Base-by-base conservation (phyloP, 208 protist genomes). In the Acanthamoeba lenticulata region DNA sequence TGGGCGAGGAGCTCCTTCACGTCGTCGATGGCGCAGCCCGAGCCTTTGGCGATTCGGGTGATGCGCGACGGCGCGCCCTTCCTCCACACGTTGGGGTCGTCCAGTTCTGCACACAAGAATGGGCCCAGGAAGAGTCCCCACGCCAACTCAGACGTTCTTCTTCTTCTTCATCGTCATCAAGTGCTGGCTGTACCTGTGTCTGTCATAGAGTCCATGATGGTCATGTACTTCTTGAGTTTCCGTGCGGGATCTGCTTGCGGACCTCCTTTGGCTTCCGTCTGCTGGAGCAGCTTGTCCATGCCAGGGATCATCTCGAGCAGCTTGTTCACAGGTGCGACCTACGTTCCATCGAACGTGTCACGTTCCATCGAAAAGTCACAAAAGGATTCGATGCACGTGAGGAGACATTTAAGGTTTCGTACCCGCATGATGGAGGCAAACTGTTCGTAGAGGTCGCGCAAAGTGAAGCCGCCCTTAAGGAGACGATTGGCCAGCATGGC, bases 161-260 rank as follows among this genome's bases (percentile, higher is more conserved):
- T 49, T 15, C 15, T 5, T 5, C 15, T 55, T 9, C 47, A 19
- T 1, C 19, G 27, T n/a, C 15, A 27, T n/a, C n/a, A n/a, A n/a
- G n/a, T n/a, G n/a, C n/a, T n/a, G 27, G 17, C 17, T 21, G 55
- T 29, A 62, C 55, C 55, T 0, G 24, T 24, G 38, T 98, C 96
- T 4, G 98, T 99, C 98, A 99, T 99, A 95, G 97, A 98, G 95
- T 99, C 98, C 96, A 99, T 97, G 81, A 99, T 99, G 94, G 98
- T 98, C 86, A 99, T 98, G 95, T 98, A 99, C 2, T 94, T 93
- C 86, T 98, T 98, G 47, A 99, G 19, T 90, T 79, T 62, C 97
- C 95, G 32, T 96, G 95, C 38, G 24, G 89, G 34, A 93, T 65
- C 40, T 94, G 55, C 55, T 13, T 32, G n/a, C n/a, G n/a, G n/a